Conservation (phyloP, 805 yeast genomes). For the Schwanniomyces vanrijiae region DNA sequence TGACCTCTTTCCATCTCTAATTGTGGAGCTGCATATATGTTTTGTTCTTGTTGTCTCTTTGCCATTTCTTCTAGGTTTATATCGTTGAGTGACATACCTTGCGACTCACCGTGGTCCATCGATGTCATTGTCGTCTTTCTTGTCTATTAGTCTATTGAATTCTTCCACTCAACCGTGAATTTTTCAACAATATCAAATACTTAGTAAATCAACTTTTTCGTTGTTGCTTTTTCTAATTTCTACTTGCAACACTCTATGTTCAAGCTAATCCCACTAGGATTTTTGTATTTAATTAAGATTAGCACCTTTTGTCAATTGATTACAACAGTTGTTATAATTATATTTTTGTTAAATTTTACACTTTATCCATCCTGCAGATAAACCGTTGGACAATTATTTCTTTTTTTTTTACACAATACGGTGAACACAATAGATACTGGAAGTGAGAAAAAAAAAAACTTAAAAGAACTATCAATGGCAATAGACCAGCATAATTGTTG, state of each 20-base stretch:
- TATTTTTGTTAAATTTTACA: not conserved
- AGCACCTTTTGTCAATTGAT: not conserved
- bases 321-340: not conserved
- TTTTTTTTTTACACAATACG: not conserved
- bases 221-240: not conserved
- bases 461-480: not conserved
- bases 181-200: not conserved
- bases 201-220: not conserved
- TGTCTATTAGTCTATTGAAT: not conserved
- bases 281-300: not conserved
- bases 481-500: not conserved
- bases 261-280: not conserved
- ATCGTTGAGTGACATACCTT: conserved; percentile 23
- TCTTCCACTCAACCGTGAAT: not conserved
- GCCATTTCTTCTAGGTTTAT: conserved; percentile 28
- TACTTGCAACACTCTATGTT: not conserved
- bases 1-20: conserved; percentile 8
- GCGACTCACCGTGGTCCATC: conserved; percentile 22
- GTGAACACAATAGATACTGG: not conserved
- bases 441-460: too few relatives aligned
- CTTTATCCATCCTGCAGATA: conserved; percentile 1
- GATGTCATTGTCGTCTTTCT: conserved; percentile 19
- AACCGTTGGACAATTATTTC: not conserved
- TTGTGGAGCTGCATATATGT: conserved; percentile 22
- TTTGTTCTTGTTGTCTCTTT: conserved; percentile 26